A percentile compares a stretch with the other conserved stretches of the same genome.
Conservation (phyloP, 768 basidiomycete species). For the Cubamyces sp. region DNA sequence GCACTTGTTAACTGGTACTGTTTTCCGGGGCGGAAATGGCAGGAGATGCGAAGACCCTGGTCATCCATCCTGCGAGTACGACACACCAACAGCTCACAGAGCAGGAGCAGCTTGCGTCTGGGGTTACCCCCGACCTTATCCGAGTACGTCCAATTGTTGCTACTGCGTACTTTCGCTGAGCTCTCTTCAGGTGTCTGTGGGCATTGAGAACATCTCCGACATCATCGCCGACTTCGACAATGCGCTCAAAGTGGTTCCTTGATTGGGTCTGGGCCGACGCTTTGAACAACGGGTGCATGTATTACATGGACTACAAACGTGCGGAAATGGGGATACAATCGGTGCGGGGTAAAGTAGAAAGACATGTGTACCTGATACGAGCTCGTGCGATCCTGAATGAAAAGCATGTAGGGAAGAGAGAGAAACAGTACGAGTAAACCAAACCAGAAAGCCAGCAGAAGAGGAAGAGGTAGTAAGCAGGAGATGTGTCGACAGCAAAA, state of each 20-base stretch:
- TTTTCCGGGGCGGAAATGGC: not conserved
- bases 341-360: not conserved
- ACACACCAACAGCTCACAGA: constrained; percentile 71
- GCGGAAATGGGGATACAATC: not conserved
- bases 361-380: not conserved
- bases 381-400: not conserved
- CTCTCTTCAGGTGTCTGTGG: constrained; percentile 42
- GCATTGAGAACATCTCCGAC: constrained; percentile 46
- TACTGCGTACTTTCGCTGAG: not conserved
- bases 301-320: not conserved
- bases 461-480: no score
- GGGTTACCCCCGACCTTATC: constrained; percentile 77
- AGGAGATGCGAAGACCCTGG: constrained; percentile 79
- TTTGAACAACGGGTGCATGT: not conserved
- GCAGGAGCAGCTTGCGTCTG: constrained; percentile 62
- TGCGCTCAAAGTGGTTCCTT: constrained; percentile 39
- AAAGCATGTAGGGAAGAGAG: not conserved
- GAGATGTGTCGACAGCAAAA: no score
- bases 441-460: no score
- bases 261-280: not conserved
- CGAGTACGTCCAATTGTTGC: constrained; percentile 46
- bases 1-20: not conserved
- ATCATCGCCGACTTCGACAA: constrained; percentile 49
- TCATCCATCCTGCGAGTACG: constrained; percentile 78
- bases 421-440: not conserved